Evolutionary conservation across 2,329 filamentous ascomycete species (phyloP).

Genomic region (Aspergillus intermedius): DNA sequence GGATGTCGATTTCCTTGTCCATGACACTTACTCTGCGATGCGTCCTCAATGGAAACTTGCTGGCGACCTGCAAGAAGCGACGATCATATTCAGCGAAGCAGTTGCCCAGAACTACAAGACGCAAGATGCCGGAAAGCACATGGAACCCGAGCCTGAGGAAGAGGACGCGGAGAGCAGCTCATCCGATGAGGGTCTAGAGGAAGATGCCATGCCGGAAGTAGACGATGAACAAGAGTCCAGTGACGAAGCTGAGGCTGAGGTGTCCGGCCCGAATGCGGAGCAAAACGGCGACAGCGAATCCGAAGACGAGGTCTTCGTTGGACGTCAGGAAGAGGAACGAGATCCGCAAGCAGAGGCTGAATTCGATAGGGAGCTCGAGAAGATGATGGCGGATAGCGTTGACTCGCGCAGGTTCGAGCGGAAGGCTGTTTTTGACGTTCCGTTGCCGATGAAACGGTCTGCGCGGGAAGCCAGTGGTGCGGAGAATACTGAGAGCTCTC

Average conservation of each 20-base stretch:
- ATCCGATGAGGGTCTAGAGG: constrained; percentile 69
- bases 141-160: constrained; percentile 60
- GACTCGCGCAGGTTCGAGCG: constrained; percentile 95
- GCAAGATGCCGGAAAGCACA: constrained; percentile 61
- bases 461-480: constrained; percentile 51
- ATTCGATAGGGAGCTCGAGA: constrained; percentile 95
- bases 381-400: constrained; percentile 95
- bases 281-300: constrained; percentile 47
- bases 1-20: constrained; percentile 94
- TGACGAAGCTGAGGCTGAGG: constrained; percentile 43
- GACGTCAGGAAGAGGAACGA: constrained; percentile 78
- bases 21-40: constrained; percentile 79
- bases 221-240: constrained; percentile 50
- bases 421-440: constrained; percentile 92
- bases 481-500: not conserved
- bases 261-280: constrained; percentile 41
- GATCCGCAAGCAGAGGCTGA: constrained; percentile 94
- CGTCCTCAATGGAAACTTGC: constrained; percentile 91
- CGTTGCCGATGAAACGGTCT: constrained; percentile 75
- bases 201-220: constrained; percentile 50
- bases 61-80: constrained; percentile 73
- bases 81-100: constrained; percentile 76
- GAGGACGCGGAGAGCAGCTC: constrained; percentile 63
- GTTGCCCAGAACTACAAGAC: constrained; percentile 83
- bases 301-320: constrained; percentile 88